Percentiles rank a stretch among this genome's conserved stretches.
Evolutionary conservation across 371 early-diverging fungal genomes (phyloP).

Genomic region (Ordospora pajunii): DNA sequence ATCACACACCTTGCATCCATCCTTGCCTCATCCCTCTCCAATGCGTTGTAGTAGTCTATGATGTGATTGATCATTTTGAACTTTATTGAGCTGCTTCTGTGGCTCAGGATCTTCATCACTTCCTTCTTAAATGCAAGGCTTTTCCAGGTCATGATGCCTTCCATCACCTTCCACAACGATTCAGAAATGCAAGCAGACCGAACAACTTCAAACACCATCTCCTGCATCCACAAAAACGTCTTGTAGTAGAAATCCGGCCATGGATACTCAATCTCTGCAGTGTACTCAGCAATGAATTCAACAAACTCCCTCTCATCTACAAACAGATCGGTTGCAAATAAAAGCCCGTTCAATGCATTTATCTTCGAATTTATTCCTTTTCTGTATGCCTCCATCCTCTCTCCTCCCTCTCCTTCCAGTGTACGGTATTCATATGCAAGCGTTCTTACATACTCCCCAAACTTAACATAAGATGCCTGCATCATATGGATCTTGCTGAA

Average conservation of each 20-base stretch:
- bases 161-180: not conserved
- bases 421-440: constrained; percentile 2
- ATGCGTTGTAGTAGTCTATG: constrained; percentile 23
- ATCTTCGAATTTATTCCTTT: constrained; percentile 11
- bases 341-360: not conserved
- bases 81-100: not conserved
- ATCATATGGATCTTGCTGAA: constrained; percentile 15
- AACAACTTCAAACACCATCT: not conserved
- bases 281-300: constrained; percentile 20
- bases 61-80: constrained; percentile 2
- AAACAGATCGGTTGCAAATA: not conserved
- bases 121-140: not conserved
- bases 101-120: not conserved
- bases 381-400: constrained; percentile 1
- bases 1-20: constrained; percentile 7
- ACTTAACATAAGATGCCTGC: not conserved
- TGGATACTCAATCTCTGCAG: not conserved
- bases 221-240: constrained; percentile 18
- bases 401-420: constrained; percentile 2
- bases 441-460: constrained; percentile 5
- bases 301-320: constrained; percentile 4
- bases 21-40: constrained; percentile 15
- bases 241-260: constrained; percentile 9
- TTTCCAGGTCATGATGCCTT: not conserved
- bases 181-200: not conserved